Conservation (phyloP, 805 yeast species). For the Starmera amethionina region DNA sequence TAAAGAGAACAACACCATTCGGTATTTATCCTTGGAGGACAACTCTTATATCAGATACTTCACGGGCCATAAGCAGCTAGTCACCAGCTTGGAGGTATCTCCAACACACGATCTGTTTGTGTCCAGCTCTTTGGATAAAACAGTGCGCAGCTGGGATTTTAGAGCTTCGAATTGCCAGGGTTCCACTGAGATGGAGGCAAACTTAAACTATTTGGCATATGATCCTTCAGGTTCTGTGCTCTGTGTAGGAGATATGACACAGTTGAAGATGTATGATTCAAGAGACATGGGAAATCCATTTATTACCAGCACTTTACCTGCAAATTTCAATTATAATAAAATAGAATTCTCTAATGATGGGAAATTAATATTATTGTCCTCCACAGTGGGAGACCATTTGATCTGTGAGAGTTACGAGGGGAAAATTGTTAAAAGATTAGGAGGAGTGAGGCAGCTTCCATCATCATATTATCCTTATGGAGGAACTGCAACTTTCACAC, state of each 20-base stretch:
- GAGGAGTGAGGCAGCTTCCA: slow-evolving; percentile 40
- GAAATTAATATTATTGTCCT: slow-evolving; percentile 47
- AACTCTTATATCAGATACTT: slow-evolving; percentile 79
- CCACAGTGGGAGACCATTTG: slow-evolving; percentile 47
- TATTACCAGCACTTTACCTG: slow-evolving; percentile 24
- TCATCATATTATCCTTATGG: slow-evolving; percentile 34
- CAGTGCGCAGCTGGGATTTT: slow-evolving; percentile 84
- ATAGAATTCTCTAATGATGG: slow-evolving; percentile 77
- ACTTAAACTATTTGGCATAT: slow-evolving; percentile 51
- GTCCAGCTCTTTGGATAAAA: slow-evolving; percentile 64
- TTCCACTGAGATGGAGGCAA: slow-evolving; percentile 36
- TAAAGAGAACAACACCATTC: slow-evolving; percentile 60
- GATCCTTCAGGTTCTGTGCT: slow-evolving; percentile 83
- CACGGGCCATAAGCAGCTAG: slow-evolving; percentile 76
- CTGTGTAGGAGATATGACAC: slow-evolving; percentile 47
- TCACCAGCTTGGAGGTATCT: slow-evolving; percentile 60
- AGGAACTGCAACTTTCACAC: slow-evolving; percentile 51
- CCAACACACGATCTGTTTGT: slow-evolving; percentile 59
- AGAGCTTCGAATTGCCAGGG: slow-evolving; percentile 61
- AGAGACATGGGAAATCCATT: too few relatives aligned
- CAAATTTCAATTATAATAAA: slow-evolving; percentile 41
- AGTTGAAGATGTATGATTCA: slow-evolving; percentile 28
- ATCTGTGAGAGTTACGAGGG: slow-evolving; percentile 68
- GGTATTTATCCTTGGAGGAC: slow-evolving; percentile 68
- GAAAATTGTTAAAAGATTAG: slow-evolving; percentile 31